Evolutionary conservation across 2,329 filamentous ascomycete genomes (phyloP), one percentile per base, ranked within the genome.

Genomic region (Trichothecium roseum): DNA sequence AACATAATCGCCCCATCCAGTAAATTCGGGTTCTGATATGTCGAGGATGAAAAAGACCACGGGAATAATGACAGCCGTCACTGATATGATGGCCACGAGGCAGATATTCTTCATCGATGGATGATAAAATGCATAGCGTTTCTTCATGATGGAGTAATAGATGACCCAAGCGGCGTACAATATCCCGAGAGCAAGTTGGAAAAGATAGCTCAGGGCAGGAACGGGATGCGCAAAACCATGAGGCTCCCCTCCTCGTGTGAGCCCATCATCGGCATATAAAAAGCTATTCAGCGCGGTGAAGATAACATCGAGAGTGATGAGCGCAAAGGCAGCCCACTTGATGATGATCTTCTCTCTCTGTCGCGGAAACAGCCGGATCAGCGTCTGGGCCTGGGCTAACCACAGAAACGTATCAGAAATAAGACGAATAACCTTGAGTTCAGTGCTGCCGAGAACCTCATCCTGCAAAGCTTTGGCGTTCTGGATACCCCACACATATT

Each of bases 301-400:
- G 9, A 88, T 77, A 30, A 89, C 80, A 54, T 96, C 89, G 40
- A 95, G 71, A 1, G 86, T 75, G 50, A 98, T 95, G 38, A 98
- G 73, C 3, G 83, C 87, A 53, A 96, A 95, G 2, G 89, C 91
- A 13, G 89, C 86, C 89, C 89, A 98, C 63, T 96, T 96, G 62
- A 98, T 98, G 45, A 96, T 84, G 35, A 96, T 80, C 62, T 96
- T 96, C 61, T 98, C 91, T 51, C 93, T 84, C 52, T 96, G 89
- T 24, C 91, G 84, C 7, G 91, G 91, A 48, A 98, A 98, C 2
- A 98, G 69, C 36, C 91, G 82, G 47, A 96, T 96, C 39, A 98
- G 63, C 0, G 91, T 98, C 62, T 98, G 91, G 1, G 94, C 89
- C 59, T 98, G 91, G 1, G 91, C 91, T 28, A 98, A 76, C 89